Evolutionary conservation across 73 alveolate species (phyloP), one percentile per base, ranked within the genome.

Genomic region (Paramecium primaurelia): DNA sequence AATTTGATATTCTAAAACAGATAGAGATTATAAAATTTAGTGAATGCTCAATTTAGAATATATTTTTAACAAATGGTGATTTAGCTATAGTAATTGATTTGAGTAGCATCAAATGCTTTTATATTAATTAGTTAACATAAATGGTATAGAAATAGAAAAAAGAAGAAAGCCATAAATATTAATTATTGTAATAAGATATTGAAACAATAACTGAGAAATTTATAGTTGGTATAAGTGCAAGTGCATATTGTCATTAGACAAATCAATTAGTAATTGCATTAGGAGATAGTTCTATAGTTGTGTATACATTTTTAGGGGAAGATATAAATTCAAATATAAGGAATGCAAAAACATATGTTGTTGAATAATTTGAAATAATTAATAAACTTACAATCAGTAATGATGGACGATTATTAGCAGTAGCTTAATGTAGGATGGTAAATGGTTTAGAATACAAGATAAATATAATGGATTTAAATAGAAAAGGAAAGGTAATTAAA

Each of bases 351-450:
- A 38, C 20, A 6, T 75, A 36, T 42, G 38, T 38, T 10, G 20
- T 42, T 32, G 91, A 80, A 11, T 30, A 26, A 2, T 45, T 42
- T 40, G 91, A 80, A 45, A 80, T 80, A 18, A 80, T 80, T 8
- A 45, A 80, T 45, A 80, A 80, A 47, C 42, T 80, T 1, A 18
- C 71, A 45, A 25, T 80, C 49, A 80, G 91, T 49, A 44, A 80
- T 32, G 91, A 80, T 80, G 91, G 91, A 6, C 49, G 91, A 49
- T 80, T 80, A n/a, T 80, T 80, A 58, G 91, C 77, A 14, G 30
- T 80, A 20, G 71, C 91, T 45, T 49, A 40, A 45, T 80, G 75
- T 26, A 44, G 58, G 10, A 11, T 80, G 16, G 18, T 80, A 12
- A 26, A 28, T 42, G 91, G 73, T 45, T 22, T 26, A 16, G 47